Evolutionary conservation across 163 green algal genomes (phyloP).

Genomic region (Trebouxiophyceae sp.): DNA sequence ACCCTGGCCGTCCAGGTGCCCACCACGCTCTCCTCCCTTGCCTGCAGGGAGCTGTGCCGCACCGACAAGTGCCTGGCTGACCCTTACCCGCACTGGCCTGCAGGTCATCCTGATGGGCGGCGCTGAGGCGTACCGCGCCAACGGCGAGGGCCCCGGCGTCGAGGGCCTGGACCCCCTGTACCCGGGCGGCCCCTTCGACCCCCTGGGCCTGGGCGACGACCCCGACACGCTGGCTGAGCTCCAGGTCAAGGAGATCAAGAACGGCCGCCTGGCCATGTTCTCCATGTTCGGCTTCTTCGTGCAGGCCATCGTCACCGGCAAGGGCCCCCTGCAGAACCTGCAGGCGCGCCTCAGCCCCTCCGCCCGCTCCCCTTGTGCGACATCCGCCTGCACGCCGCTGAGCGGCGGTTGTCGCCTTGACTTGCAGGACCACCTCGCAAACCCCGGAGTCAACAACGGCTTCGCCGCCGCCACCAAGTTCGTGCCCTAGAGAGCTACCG

Average conservation of each 20-base stretch:
- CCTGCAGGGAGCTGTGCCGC: too few species aligned
- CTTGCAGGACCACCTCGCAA: conserved; percentile 1
- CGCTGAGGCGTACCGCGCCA: conserved; percentile 41
- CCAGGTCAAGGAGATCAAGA: conserved; percentile 77
- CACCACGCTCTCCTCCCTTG: neutral
- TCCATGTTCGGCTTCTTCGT: conserved; percentile 4
- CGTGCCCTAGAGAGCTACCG: conserved; percentile 3
- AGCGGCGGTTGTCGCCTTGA: too few species aligned
- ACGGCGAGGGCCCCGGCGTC: conserved; percentile 28
- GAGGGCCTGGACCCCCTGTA: conserved; percentile 23
- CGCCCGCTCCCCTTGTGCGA: too few species aligned
- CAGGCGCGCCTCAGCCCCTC: neutral
- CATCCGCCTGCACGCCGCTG: too few species aligned
- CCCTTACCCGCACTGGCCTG: neutral
- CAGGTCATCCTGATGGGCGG: conserved; percentile 46
- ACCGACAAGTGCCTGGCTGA: neutral
- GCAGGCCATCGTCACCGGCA: conserved; percentile 13
- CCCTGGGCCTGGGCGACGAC: conserved; percentile 61
- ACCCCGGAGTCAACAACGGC: conserved; percentile 11
- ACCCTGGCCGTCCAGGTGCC: conserved; percentile 59
- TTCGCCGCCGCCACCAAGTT: conserved; percentile 21
- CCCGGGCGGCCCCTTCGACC: conserved; percentile 27
- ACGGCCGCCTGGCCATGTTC: conserved; percentile 71
- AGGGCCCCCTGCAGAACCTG: conserved; percentile 11
- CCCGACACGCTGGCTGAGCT: conserved; percentile 79